phyloP scores from a whole-genome alignment of 129 eudicot species.

The Scalesia atractyloides region DNA sequence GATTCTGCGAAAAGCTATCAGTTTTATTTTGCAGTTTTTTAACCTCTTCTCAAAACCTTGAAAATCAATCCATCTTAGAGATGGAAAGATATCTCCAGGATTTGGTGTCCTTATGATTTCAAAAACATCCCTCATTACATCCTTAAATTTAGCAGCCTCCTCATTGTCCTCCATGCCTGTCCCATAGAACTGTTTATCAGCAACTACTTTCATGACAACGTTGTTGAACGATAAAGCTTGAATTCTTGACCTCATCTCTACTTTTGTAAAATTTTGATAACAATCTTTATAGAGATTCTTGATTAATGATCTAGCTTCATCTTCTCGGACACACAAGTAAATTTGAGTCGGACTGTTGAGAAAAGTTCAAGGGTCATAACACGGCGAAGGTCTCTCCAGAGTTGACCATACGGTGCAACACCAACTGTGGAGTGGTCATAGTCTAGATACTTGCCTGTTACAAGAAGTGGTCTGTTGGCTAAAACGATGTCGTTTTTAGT shows the following conservation, averaged over 20 bases:
- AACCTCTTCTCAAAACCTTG: constrained; percentile 41
- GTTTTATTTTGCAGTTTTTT: constrained; percentile 15
- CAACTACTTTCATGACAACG: constrained; percentile 43
- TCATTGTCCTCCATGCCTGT: constrained; percentile 25
- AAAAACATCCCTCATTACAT: constrained; percentile 22
- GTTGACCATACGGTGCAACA: constrained; percentile 36
- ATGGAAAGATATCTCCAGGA: constrained; percentile 41
- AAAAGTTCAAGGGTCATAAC: constrained; percentile 28
- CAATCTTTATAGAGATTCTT: constrained; percentile 15
- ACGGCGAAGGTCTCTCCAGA: constrained; percentile 47
- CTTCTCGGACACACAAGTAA: constrained; percentile 17
- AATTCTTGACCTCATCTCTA: constrained; percentile 37
- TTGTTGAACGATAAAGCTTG: constrained; percentile 43
- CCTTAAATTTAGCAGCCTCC: constrained; percentile 28
- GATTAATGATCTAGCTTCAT: constrained; percentile 27
- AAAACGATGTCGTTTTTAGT: constrained; percentile 38
- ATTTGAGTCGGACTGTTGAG: constrained; percentile 30
- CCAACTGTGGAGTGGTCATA: constrained; percentile 32
- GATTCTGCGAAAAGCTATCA: constrained; percentile 43
- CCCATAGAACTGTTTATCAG: constrained; percentile 42
- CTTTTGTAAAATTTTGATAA: constrained; percentile 1
- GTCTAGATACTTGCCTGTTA: constrained; percentile 26
- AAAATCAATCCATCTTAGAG: constrained; percentile 44
- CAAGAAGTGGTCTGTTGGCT: constrained; percentile 39
- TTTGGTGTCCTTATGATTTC: constrained; percentile 35